phyloP scores from a whole-genome alignment of 2,329 filamentous ascomycete genomes.

The Pseudopyrenochaeta lycopersici region DNA sequence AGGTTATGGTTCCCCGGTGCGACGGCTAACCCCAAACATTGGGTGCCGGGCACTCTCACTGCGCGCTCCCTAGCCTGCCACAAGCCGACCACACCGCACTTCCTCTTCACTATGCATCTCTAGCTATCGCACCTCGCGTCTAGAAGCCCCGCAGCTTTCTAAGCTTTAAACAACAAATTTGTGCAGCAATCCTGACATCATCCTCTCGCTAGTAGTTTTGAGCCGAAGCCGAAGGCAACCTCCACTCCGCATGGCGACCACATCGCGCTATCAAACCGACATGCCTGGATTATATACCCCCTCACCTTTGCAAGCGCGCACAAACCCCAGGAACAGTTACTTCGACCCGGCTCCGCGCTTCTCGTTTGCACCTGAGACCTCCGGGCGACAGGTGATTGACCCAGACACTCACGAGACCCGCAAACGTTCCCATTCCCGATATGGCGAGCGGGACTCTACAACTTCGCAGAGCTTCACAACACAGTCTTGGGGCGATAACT shows the following conservation, averaged over 20 bases:
- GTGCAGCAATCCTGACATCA: constrained; percentile 19
- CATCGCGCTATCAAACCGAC: constrained; percentile 26
- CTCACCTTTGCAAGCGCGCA: constrained; percentile 22
- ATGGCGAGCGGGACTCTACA: constrained; percentile 16
- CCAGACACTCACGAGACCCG: constrained; percentile 40
- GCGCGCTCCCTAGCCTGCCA: constrained; percentile 16
- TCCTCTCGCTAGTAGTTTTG: constrained; percentile 11
- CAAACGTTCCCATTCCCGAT: constrained; percentile 41
- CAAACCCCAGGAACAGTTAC: constrained; percentile 21
- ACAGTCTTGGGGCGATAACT: constrained; percentile 28
- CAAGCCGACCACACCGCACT: constrained; percentile 12
- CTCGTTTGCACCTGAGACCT: constrained; percentile 34
- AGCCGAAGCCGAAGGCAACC: constrained; percentile 28
- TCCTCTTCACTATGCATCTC: constrained; percentile 25
- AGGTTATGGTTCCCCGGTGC: constrained; percentile 8
- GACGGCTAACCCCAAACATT: constrained; percentile 27
- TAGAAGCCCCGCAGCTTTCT: constrained; percentile 7
- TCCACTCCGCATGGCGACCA: constrained; percentile 31
- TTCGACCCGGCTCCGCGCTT: constrained; percentile 35
- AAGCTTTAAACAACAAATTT: constrained; percentile 8
- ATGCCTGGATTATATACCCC: constrained; percentile 42
- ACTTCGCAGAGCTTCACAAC: constrained; percentile 21
- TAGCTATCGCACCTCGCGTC: constrained; percentile 15
- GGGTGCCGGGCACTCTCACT: constrained; percentile 4
- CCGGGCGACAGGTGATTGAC: constrained; percentile 39